These are phyloP conservation scores for Cladosporium cucumerinum DNA, from an alignment of 2,329 filamentous ascomycete genomes.

Conservation along the genomic window DNA sequence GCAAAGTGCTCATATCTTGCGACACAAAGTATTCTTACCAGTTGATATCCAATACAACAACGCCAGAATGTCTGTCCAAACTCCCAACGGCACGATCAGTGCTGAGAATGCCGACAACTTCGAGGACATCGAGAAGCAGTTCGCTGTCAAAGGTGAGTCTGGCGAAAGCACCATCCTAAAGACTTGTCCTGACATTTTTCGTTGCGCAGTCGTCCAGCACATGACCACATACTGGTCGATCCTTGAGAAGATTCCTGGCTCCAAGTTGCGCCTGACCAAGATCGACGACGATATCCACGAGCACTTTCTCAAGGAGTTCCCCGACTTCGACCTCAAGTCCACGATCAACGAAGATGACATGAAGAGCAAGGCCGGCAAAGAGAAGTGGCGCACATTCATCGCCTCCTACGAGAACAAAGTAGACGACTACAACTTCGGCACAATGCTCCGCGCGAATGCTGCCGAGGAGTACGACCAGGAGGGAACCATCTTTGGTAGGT, in stretches of 20 bases:
- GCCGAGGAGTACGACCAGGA: constrained; percentile 83
- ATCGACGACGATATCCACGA: constrained; percentile 92
- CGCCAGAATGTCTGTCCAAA: constrained; percentile 13
- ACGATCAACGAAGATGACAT: constrained; percentile 88
- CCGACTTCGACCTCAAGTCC: constrained; percentile 80
- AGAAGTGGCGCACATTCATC: constrained; percentile 92
- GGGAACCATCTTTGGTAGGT: constrained; percentile 83
- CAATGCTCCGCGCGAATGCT: constrained; percentile 76
- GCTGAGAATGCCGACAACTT: constrained; percentile 63
- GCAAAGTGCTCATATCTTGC: neutral
- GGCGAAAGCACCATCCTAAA: neutral
- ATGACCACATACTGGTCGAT: constrained; percentile 97
- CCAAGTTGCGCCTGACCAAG: constrained; percentile 84
- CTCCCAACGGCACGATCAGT: constrained; percentile 29
- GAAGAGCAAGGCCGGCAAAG: constrained; percentile 97
- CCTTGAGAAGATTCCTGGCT: constrained; percentile 85
- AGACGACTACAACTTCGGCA: constrained; percentile 98
- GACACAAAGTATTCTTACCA: neutral
- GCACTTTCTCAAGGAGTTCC: constrained; percentile 83
- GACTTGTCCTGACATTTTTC: neutral
- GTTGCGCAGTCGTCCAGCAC: constrained; percentile 72
- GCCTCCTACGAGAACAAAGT: constrained; percentile 89
- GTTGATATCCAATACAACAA: neutral
- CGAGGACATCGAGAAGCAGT: constrained; percentile 89
- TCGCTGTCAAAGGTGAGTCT: constrained; percentile 81